These are phyloP conservation scores for Leishmania martiniquensis DNA, from an alignment of 208 protist genomes.

Conservation along the genomic window DNA sequence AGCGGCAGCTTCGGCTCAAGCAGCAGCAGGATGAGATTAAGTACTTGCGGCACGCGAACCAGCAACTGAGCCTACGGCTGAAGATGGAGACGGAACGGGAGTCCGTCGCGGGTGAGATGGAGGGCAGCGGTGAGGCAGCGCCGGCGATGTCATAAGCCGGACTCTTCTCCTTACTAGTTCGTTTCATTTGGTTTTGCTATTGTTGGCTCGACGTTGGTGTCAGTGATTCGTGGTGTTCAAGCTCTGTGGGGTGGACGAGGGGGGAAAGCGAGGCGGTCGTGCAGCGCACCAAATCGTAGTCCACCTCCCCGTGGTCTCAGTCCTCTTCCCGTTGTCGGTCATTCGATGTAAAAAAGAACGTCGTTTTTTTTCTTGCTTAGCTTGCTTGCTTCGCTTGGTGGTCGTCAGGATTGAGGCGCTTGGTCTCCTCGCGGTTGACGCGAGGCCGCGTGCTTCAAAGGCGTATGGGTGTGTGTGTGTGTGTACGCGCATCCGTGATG, in stretches of 20 bases:
- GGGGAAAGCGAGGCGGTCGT: neutral
- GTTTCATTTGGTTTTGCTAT: neutral
- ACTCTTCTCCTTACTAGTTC: neutral
- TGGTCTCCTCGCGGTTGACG: neutral
- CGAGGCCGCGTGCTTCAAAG: neutral
- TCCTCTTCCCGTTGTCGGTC: neutral
- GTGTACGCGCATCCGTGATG: neutral
- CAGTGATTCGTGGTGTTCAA: neutral
- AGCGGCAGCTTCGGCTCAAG: constrained; percentile 59
- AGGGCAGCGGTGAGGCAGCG: constrained; percentile 5
- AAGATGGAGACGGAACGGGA: constrained; percentile 85
- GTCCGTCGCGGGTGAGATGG: constrained; percentile 26
- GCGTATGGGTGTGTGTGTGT: neutral
- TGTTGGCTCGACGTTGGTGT: neutral
- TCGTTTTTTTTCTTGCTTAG: neutral
- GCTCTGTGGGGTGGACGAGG: neutral
- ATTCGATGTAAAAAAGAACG: constrained; percentile 5
- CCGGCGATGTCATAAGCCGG: neutral
- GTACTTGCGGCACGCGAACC: constrained; percentile 95
- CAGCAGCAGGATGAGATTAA: constrained; percentile 94
- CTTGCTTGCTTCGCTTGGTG: neutral
- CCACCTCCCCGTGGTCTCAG: neutral
- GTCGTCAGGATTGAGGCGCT: neutral
- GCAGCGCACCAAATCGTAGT: neutral
- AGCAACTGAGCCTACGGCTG: constrained; percentile 93